Conservation (phyloP, 2,329 filamentous ascomycete genomes). For the Penicillium sp. region DNA sequence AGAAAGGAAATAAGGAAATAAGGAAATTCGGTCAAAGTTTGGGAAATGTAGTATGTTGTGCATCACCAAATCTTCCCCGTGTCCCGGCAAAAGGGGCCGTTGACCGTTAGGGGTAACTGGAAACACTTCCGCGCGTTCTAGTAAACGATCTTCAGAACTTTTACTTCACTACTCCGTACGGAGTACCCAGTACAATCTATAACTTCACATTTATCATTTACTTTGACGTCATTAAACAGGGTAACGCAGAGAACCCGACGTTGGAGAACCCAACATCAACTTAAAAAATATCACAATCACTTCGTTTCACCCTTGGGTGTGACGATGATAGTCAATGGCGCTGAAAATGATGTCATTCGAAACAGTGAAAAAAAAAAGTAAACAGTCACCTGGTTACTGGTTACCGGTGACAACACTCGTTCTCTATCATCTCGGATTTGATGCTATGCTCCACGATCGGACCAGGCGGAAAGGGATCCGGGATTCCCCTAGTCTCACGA, state of each 20-base stretch:
- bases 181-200: not conserved
- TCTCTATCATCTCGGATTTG: constrained; percentile 1
- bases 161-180: too few relatives aligned
- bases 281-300: not conserved
- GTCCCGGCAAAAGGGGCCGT: constrained; percentile 12
- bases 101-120: constrained; percentile 15
- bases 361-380: not conserved
- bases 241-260: not conserved
- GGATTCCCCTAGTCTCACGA: not conserved
- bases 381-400: not conserved
- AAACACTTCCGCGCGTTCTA: not conserved
- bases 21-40: not conserved
- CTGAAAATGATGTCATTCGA: not conserved
- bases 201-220: not conserved
- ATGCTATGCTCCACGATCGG: constrained; percentile 3
- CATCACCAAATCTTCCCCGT: constrained; percentile 13
- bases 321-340: not conserved
- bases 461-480: constrained; percentile 5
- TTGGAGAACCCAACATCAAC: not conserved
- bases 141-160: not conserved
- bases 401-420: not conserved
- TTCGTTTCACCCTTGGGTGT: not conserved
- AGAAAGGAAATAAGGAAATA: not conserved
- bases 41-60: constrained; percentile 15
- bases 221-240: not conserved